phyloP scores from a whole-genome alignment of 2,329 filamentous ascomycete species.

The Trichophyton rubrum region DNA sequence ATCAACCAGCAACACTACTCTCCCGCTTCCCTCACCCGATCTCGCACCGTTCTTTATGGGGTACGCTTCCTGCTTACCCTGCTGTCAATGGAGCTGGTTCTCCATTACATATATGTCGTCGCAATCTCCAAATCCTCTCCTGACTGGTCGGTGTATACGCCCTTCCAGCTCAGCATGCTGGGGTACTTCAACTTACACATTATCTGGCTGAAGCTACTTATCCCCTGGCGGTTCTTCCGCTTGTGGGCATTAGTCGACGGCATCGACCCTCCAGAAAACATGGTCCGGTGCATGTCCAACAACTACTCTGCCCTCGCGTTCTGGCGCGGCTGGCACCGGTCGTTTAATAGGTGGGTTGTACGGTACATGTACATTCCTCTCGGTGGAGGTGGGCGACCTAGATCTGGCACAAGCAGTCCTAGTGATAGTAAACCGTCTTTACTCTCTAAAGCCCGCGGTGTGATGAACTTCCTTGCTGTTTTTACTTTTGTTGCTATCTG shows the following conservation, averaged over 20 bases:
- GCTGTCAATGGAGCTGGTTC: constrained; percentile 77
- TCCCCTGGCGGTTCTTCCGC: constrained; percentile 97
- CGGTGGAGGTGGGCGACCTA: constrained; percentile 48
- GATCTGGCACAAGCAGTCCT: constrained; percentile 20
- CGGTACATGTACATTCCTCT: constrained; percentile 90
- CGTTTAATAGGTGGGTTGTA: constrained; percentile 87
- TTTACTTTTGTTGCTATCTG: constrained; percentile 97
- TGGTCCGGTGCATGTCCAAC: constrained; percentile 90
- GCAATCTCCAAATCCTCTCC: constrained; percentile 76
- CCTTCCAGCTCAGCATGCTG: constrained; percentile 76
- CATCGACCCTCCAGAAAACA: constrained; percentile 93
- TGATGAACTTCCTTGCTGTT: constrained; percentile 66
- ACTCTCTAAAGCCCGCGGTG: constrained; percentile 43
- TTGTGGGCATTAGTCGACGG: constrained; percentile 88
- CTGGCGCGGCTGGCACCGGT: constrained; percentile 93
- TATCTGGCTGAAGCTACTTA: constrained; percentile 93
- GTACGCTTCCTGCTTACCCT: constrained; percentile 70
- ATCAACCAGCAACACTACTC: constrained; percentile 71
- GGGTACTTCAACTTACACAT: constrained; percentile 94
- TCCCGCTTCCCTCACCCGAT: constrained; percentile 54
- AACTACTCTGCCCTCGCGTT: constrained; percentile 86
- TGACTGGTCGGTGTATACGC: constrained; percentile 70
- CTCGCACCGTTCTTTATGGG: constrained; percentile 66
- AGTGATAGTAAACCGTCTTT: constrained; percentile 23
- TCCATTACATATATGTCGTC: constrained; percentile 87